These are phyloP conservation scores for Rhizophagus sp. DNA, from an alignment of 192 early-diverging fungal species.

Conservation along the genomic window DNA sequence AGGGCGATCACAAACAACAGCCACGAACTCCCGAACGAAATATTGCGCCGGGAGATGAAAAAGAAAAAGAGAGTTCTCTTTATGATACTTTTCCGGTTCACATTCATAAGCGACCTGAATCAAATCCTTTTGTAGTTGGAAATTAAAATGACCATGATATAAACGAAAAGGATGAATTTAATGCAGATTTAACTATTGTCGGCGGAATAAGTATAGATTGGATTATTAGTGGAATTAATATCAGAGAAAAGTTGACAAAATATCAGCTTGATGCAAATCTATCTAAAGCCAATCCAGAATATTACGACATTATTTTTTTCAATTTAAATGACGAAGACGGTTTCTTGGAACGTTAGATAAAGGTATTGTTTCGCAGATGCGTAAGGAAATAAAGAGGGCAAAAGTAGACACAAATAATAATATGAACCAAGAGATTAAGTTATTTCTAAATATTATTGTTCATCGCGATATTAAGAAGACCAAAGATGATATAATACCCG, in stretches of 20 bases:
- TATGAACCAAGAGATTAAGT: conserved; percentile 7
- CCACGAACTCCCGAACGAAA: background rate
- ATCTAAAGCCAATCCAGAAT: background rate
- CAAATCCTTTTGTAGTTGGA: conserved; percentile 18
- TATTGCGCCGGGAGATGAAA: background rate
- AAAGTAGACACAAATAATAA: background rate
- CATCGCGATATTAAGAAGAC: conserved; percentile 7
- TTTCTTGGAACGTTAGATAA: conserved; percentile 6
- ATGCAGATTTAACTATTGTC: conserved; percentile 19
- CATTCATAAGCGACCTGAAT: conserved; percentile 2
- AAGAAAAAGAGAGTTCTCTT: background rate
- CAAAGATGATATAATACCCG: background rate
- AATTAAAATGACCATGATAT: conserved; percentile 12
- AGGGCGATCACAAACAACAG: background rate
- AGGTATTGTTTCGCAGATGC: conserved; percentile 12
- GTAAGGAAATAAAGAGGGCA: conserved; percentile 10
- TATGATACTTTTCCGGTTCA: conserved; percentile 19
- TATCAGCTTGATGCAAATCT: background rate
- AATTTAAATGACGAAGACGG: background rate
- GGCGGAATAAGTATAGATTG: conserved; percentile 4
- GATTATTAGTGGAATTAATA: background rate
- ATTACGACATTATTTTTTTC: background rate
- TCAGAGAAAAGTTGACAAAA: conserved; percentile 1
- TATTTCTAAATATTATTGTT: background rate
- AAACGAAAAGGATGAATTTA: background rate